Evolutionary conservation across 129 eudicot genomes (phyloP).

Genomic region (Flaveria trinervia): DNA sequence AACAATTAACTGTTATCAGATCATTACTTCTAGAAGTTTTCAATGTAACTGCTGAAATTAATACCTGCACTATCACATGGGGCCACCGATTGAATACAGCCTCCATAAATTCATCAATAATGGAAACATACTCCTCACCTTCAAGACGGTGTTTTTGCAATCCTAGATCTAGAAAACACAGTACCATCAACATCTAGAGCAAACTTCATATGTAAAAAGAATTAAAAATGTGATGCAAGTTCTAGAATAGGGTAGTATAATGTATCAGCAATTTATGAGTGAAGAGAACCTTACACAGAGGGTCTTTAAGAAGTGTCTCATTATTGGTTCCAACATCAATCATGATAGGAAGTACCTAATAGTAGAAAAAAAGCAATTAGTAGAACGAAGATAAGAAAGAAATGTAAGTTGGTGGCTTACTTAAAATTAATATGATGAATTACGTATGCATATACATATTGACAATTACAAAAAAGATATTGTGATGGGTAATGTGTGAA

Average conservation of each 20-base stretch:
- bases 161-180: slow-evolving; percentile 68
- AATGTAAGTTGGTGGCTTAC: slow-evolving; percentile 5
- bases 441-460: not conserved
- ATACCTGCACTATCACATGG: slow-evolving; percentile 91
- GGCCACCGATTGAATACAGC: slow-evolving; percentile 96
- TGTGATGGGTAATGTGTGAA: slow-evolving; percentile 27
- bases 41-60: not conserved
- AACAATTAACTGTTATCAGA: not conserved
- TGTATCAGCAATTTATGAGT: slow-evolving; percentile 4
- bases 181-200: not conserved
- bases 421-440: not conserved
- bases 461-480: not conserved
- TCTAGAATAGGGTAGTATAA: not conserved
- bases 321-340: slow-evolving; percentile 97
- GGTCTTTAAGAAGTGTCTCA: slow-evolving; percentile 83
- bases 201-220: not conserved
- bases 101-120: slow-evolving; percentile 93
- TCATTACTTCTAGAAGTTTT: slow-evolving; percentile 1
- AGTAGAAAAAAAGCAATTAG: not conserved
- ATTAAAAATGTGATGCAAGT: not conserved
- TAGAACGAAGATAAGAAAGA: not conserved
- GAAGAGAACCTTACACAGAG: slow-evolving; percentile 61
- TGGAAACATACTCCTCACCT: slow-evolving; percentile 86
- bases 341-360: slow-evolving; percentile 94
- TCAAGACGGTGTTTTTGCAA: slow-evolving; percentile 95